phyloP scores from a whole-genome alignment of 1,139 yeast genomes.

The Arxiozyma bovina region DNA sequence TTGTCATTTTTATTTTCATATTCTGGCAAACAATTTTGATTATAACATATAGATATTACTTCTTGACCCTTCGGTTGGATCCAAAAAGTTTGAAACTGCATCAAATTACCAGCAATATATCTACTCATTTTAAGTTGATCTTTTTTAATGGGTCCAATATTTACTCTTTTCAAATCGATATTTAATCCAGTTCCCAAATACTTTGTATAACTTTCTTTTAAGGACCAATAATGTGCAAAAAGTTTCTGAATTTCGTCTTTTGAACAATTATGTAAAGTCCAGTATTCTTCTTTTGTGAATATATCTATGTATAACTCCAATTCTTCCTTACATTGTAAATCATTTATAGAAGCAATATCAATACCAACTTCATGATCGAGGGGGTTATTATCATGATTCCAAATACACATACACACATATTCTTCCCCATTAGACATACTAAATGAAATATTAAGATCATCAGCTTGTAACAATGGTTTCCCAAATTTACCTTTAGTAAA shows the following conservation, averaged over 20 bases:
- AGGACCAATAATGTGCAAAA: constrained; percentile 59
- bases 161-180: constrained; percentile 36
- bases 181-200: constrained; percentile 54
- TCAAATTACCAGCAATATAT: constrained; percentile 7
- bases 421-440: constrained; percentile 50
- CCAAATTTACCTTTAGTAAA: constrained; percentile 32
- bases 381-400: constrained; percentile 17
- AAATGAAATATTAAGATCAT: constrained; percentile 37
- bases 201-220: constrained; percentile 64
- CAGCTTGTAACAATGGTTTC: constrained; percentile 34
- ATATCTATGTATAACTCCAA: constrained; percentile 42
- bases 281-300: constrained; percentile 39
- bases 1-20: background rate
- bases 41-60: constrained; percentile 12
- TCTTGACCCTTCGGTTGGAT: constrained; percentile 6
- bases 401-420: constrained; percentile 36
- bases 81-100: constrained; percentile 21
- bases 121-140: constrained; percentile 3
- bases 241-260: constrained; percentile 9
- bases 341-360: constrained; percentile 51
- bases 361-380: constrained; percentile 38
- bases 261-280: constrained; percentile 22
- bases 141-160: constrained; percentile 16
- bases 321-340: constrained; percentile 30
- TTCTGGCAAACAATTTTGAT: background rate